Evolutionary conservation across 2,329 filamentous ascomycete genomes (phyloP).

Genomic region (Ascosphaera apis): DNA sequence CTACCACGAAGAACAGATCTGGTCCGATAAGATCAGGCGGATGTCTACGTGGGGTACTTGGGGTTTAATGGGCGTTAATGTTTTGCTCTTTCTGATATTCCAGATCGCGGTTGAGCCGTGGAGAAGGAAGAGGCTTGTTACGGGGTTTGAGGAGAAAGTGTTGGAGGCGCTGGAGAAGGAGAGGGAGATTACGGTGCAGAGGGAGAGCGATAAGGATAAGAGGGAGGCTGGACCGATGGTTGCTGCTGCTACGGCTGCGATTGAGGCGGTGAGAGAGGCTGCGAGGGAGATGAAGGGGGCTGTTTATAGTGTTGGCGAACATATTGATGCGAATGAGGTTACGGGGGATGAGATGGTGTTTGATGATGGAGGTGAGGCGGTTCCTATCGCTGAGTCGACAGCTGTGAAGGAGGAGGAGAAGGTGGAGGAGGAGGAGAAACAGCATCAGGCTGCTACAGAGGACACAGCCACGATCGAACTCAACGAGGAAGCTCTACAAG

Average conservation of each 20-base stretch:
- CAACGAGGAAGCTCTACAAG: conserved; percentile 2
- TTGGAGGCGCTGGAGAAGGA: conserved; percentile 46
- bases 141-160: conserved; percentile 60
- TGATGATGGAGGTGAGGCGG: conserved; percentile 9
- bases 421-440: background rate
- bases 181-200: conserved; percentile 24
- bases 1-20: conserved; percentile 98
- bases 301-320: background rate
- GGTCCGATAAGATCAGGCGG: conserved; percentile 88
- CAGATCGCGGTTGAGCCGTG: conserved; percentile 86
- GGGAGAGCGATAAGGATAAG: conserved; percentile 16
- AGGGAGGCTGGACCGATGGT: conserved; percentile 12
- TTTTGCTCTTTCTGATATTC: conserved; percentile 64
- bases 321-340: background rate
- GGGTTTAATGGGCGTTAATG: conserved; percentile 92
- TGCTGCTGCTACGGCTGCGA: conserved; percentile 5
- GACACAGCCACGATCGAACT: conserved; percentile 4
- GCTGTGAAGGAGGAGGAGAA: background rate
- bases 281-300: background rate
- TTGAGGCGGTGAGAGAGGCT: background rate
- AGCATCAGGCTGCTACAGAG: conserved; percentile 1
- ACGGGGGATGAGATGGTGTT: conserved; percentile 3
- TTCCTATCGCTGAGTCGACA: conserved; percentile 1
- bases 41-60: conserved; percentile 98
- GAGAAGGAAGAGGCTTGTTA: conserved; percentile 58